Percentiles rank a stretch among this genome's conserved stretches.
Conservation (phyloP, 495 filamentous ascomycete genomes). For the Sabuloglossum arenarium region DNA sequence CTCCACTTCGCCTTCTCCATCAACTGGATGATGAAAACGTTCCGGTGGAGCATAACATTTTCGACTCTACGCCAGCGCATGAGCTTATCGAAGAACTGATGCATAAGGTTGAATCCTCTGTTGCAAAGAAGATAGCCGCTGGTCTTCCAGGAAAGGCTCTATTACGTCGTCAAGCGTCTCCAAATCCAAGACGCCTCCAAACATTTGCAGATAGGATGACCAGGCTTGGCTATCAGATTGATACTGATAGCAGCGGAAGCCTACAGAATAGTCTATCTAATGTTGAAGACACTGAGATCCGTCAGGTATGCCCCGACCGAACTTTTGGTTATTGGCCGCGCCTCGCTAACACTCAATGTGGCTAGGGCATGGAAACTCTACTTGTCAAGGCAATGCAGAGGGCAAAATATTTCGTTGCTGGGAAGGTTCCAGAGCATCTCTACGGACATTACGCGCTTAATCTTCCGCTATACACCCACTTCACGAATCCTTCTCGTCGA, state of each 20-base stretch:
- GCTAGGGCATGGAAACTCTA: conserved; percentile 80
- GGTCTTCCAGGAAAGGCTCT: conserved; percentile 83
- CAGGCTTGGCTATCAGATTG: conserved; percentile 69
- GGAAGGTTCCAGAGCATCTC: conserved; percentile 48
- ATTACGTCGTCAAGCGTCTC: conserved; percentile 65
- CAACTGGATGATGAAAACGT: conserved; percentile 98
- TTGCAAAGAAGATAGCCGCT: conserved; percentile 62
- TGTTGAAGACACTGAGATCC: conserved; percentile 64
- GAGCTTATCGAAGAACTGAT: conserved; percentile 89
- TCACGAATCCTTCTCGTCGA: conserved; percentile 85
- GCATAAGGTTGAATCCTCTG: conserved; percentile 72
- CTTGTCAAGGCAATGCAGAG: conserved; percentile 86
- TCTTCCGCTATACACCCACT: conserved; percentile 87
- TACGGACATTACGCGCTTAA: conserved; percentile 83
- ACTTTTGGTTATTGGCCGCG: background rate
- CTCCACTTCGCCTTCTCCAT: conserved; percentile 70
- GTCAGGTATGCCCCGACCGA: conserved; percentile 34
- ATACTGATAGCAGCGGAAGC: conserved; percentile 70
- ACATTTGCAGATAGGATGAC: conserved; percentile 87
- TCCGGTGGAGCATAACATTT: conserved; percentile 87
- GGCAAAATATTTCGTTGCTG: conserved; percentile 79
- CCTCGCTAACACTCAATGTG: conserved; percentile 7
- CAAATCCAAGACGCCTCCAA: conserved; percentile 71
- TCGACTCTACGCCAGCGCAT: conserved; percentile 70
- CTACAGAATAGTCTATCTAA: conserved; percentile 86